Percentiles rank a stretch among this genome's conserved stretches.
Evolutionary conservation across 108 stramenopile genomes (phyloP).

Genomic region (Pseudonitzschia multiseries): DNA sequence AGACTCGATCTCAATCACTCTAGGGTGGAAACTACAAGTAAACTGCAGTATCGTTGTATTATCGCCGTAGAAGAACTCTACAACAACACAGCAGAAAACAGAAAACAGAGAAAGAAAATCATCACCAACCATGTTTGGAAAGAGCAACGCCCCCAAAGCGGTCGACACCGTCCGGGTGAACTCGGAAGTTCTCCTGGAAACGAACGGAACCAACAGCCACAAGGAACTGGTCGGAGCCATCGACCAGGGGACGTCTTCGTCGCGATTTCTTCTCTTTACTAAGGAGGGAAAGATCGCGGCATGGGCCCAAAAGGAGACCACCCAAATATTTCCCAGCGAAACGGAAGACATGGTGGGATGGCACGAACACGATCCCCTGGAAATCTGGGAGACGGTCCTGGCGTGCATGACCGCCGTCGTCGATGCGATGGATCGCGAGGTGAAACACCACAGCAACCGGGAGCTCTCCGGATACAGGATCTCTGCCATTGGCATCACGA

Average conservation of each 20-base stretch:
- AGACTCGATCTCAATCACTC: too few relatives aligned
- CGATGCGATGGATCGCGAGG: constrained; percentile 33
- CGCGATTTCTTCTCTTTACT: constrained; percentile 90
- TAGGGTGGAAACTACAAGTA: too few relatives aligned
- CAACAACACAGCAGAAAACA: too few relatives aligned
- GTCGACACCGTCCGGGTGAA: constrained; percentile 7
- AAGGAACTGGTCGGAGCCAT: constrained; percentile 81
- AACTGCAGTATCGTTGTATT: too few relatives aligned
- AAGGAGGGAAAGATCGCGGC: constrained; percentile 69
- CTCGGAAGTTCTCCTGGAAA: neutral
- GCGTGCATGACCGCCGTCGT: constrained; percentile 53
- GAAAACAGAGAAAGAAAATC: too few relatives aligned
- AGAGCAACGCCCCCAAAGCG: neutral
- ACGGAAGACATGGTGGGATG: constrained; percentile 59
- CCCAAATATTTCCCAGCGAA: constrained; percentile 77
- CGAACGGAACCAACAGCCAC: neutral
- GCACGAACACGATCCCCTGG: constrained; percentile 95
- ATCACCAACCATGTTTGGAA: neutral
- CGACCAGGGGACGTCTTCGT: constrained; percentile 96
- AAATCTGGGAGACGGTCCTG: constrained; percentile 71
- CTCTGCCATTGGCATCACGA: constrained; percentile 91
- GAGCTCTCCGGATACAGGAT: constrained; percentile 12
- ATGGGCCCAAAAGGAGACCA: constrained; percentile 87
- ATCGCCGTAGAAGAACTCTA: too few relatives aligned
- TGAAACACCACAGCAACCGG: constrained; percentile 4